Percentiles rank a stretch among this genome's conserved stretches.
Conservation (phyloP, 2,329 filamentous ascomycete species). For the Sclerotiophoma versabilis region DNA sequence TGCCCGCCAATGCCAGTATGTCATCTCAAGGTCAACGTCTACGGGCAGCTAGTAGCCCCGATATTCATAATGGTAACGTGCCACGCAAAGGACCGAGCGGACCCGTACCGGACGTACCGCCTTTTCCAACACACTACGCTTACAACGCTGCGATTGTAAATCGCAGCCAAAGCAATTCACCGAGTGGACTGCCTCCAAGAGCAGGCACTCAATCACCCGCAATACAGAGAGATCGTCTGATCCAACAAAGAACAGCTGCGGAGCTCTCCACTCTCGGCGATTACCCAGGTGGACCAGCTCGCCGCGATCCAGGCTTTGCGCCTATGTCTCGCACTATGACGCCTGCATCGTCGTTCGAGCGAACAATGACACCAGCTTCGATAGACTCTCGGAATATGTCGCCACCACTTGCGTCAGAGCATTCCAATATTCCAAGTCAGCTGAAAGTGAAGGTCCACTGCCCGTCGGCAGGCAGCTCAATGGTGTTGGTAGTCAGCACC, state of each 20-base stretch:
- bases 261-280: conserved; percentile 50
- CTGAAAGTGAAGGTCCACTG: conserved; percentile 96
- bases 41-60: conserved; percentile 92
- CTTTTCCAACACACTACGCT: conserved; percentile 64
- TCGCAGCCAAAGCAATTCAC: conserved; percentile 83
- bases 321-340: conserved; percentile 46
- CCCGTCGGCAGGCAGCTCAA: conserved; percentile 77
- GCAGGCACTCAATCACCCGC: conserved; percentile 75
- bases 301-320: conserved; percentile 41
- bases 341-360: conserved; percentile 50
- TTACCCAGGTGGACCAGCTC: conserved; percentile 37
- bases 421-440: conserved; percentile 67
- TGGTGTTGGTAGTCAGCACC: conserved; percentile 94
- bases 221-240: conserved; percentile 65
- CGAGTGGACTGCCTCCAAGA: conserved; percentile 71
- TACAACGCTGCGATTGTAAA: conserved; percentile 69
- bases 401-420: conserved; percentile 45
- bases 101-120: conserved; percentile 55
- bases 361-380: conserved; percentile 47
- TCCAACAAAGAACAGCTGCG: conserved; percentile 49
- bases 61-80: conserved; percentile 74
- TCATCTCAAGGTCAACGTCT: conserved; percentile 61
- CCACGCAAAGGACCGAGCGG: conserved; percentile 64
- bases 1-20: conserved; percentile 70
- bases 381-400: conserved; percentile 50